Evolutionary conservation across 768 basidiomycete genomes (phyloP).

Genomic region (Leccinum pellstonianum): DNA sequence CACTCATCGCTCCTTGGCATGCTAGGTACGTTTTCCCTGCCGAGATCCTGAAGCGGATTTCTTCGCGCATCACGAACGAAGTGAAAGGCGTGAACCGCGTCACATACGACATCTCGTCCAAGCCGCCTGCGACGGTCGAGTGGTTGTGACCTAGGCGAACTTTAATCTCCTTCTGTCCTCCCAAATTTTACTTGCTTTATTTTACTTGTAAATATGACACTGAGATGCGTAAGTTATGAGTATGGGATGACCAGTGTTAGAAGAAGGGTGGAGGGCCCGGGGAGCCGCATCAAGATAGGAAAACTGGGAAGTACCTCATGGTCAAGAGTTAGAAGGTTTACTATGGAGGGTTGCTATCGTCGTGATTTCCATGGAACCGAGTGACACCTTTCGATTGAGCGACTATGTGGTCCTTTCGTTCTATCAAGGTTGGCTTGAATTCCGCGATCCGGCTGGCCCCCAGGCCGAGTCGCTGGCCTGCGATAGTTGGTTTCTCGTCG

Average conservation of each 20-base stretch:
- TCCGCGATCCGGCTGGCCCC: neutral
- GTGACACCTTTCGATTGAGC: neutral
- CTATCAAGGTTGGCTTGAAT: neutral
- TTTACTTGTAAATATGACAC: neutral
- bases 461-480: neutral
- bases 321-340: neutral
- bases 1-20: constrained; percentile 15
- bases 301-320: too few species aligned
- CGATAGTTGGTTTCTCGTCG: neutral
- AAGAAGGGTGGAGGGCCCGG: neutral
- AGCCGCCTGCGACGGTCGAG: constrained; percentile 79
- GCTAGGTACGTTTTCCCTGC: constrained; percentile 93
- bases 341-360: neutral
- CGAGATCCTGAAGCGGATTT: constrained; percentile 84
- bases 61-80: constrained; percentile 97
- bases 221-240: neutral
- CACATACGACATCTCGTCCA: constrained; percentile 94
- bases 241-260: neutral
- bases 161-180: neutral
- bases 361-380: neutral
- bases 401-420: neutral
- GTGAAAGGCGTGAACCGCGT: constrained; percentile 95
- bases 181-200: neutral
- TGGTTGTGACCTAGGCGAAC: constrained; percentile 35
- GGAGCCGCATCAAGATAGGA: too few species aligned